Base-by-base conservation (phyloP, 495 filamentous ascomycete species). In the Xylaria intraflava region DNA sequence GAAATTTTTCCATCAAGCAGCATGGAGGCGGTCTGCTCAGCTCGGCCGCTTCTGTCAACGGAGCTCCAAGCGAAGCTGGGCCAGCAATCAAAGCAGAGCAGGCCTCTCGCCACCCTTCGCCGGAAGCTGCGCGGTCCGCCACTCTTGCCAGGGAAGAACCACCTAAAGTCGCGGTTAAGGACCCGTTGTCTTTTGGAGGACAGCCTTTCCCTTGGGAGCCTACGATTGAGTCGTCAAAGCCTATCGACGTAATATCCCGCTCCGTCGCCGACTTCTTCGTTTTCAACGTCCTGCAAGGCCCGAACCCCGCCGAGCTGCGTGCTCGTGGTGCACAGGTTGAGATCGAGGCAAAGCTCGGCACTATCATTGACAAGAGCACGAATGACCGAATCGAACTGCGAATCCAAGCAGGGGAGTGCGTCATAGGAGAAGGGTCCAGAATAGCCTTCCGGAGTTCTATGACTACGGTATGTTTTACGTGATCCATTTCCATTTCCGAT, bases 291-390 rank as follows among this genome's bases (percentile, higher is more conserved):
- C 79, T 92, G 11, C 54, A 72, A 5, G 76, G 80, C 49, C 69
- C 75, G 12, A 76, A 78, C 54, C 69, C 79, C 4, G 77, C 77
- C 22, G 80, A 85, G 47, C 66, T 80, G 30, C 61, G 70, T 6
- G 69, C 62, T 51, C 67, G 71, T n/a, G 83, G 80, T 4, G 78
- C 86, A n/a, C 78, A 89, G 51, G 78, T 95, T 35, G 91, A 96
- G 68, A 86, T 96, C 50, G 91, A 96, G 70, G 91, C 89, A 8
- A 96, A 96, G 66, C 67, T 97, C 16, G 92, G 92, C 45, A 83
- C 79, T 38, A 68, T 96, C 14, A 79, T 95, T 36, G 83, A 90
- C 60, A 83, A 77, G 66, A 77, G 78, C 53, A 83, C 80, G 1
- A 77, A 83, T 46, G 75, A 84, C n/a, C 78, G 90, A 31, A 69